phyloP scores from a whole-genome alignment of 2,329 filamentous ascomycete species.

The Fusarium ambrosium region DNA sequence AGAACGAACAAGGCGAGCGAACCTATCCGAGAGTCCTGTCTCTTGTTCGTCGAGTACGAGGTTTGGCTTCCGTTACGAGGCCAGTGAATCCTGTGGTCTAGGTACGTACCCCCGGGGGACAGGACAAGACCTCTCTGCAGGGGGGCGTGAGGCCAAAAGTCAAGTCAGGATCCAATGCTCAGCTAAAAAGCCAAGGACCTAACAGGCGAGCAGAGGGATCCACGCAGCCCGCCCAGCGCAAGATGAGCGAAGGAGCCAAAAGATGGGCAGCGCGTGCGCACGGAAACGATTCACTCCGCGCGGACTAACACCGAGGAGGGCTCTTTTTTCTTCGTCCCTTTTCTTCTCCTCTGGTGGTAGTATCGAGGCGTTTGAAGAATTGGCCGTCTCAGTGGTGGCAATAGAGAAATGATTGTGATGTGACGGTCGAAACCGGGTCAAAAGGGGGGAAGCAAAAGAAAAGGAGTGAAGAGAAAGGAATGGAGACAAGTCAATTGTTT shows the following conservation, averaged over 20 bases:
- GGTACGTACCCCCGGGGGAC: conserved; percentile 27
- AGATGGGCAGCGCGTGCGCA: conserved; percentile 13
- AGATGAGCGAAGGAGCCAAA: conserved; percentile 19
- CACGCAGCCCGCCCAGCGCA: conserved; percentile 14
- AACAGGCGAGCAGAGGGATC: conserved; percentile 33
- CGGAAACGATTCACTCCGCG: conserved; percentile 34
- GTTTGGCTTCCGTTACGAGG: conserved; percentile 20
- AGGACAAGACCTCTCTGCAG: not conserved
- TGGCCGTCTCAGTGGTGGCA: conserved; percentile 12
- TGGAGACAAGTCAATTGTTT: conserved; percentile 38
- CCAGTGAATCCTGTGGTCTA: conserved; percentile 3
- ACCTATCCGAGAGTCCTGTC: conserved; percentile 2
- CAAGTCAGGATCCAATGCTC: conserved; percentile 11
- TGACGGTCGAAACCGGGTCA: not conserved
- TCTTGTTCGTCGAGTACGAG: conserved; percentile 25
- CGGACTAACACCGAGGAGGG: conserved; percentile 4
- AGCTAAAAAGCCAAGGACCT: conserved; percentile 39
- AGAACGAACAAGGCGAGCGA: not conserved
- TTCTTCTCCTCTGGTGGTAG: conserved; percentile 7
- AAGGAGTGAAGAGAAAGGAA: conserved; percentile 36
- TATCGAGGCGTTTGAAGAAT: not conserved
- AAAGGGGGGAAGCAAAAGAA: not conserved
- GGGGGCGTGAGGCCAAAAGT: conserved; percentile 30
- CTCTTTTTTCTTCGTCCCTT: not conserved
- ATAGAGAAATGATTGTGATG: conserved; percentile 11